A percentile compares a stretch with the other conserved stretches of the same genome.
phyloP scores from a whole-genome alignment of 129 eudicot genomes.

The Escallonia herrerae region DNA sequence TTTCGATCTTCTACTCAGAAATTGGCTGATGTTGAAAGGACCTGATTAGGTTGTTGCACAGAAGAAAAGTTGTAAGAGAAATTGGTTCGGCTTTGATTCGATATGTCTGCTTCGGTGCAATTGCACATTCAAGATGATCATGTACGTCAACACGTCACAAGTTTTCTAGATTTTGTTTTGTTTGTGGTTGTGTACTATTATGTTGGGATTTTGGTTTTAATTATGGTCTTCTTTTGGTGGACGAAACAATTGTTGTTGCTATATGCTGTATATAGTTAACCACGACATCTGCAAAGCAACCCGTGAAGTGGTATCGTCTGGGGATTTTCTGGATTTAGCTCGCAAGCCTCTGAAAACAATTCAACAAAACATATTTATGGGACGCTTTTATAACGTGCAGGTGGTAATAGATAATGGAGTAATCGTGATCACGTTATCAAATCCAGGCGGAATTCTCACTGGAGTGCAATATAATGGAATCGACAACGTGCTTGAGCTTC shows the following conservation, averaged over 20 bases:
- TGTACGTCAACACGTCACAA: conserved; percentile 1
- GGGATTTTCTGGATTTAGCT: no score
- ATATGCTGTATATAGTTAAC: no score
- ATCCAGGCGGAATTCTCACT: conserved; percentile 55
- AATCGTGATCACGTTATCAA: conserved; percentile 47
- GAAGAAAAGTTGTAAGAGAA: no score
- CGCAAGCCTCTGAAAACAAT: no score
- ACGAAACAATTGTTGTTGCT: no score
- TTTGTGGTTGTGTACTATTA: not conserved
- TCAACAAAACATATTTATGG: no score
- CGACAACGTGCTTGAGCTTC: conserved; percentile 59
- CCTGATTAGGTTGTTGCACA: no score
- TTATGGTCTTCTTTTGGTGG: not conserved
- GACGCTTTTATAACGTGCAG: conserved; percentile 14
- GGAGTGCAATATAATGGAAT: conserved; percentile 53
- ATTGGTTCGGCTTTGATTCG: no score
- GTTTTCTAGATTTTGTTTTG: not conserved
- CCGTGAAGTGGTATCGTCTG: not conserved
- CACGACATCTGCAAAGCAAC: not conserved
- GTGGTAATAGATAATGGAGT: conserved; percentile 74
- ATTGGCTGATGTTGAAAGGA: no score
- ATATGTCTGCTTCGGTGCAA: not conserved
- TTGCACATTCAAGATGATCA: conserved; percentile 14
- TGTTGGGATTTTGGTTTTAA: no score
- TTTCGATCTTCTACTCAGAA: no score